These are phyloP conservation scores for Capsicum chinense DNA, from an alignment of 257 asterid genomes.

Conservation along the genomic window DNA sequence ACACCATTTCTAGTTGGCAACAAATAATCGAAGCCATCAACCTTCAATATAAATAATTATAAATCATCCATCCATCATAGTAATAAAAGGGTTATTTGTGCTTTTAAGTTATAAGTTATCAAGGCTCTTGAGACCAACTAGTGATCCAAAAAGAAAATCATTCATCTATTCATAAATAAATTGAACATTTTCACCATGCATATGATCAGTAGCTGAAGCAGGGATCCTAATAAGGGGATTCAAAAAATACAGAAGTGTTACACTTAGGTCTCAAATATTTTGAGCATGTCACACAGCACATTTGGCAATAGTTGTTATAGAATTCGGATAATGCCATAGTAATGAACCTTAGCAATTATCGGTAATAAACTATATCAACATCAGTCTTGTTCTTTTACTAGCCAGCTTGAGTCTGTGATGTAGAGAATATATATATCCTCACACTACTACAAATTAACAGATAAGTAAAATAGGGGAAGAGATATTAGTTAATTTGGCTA, in stretches of 20 bases:
- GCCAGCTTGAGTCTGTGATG: not conserved
- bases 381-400: not conserved
- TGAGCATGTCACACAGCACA: not conserved
- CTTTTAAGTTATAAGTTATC: not conserved
- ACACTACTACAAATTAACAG: not conserved
- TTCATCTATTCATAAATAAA: not conserved
- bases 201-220: not conserved
- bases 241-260: not conserved
- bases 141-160: not conserved
- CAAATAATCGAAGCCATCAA: not conserved
- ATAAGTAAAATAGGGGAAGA: not conserved
- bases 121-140: not conserved
- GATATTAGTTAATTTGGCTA: not conserved
- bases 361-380: not conserved
- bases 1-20: not conserved
- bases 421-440: not conserved
- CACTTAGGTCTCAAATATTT: not conserved
- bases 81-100: not conserved
- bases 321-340: not conserved
- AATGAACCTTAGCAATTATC: not conserved
- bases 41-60: not conserved
- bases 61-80: not conserved
- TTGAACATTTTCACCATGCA: not conserved
- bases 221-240: not conserved
- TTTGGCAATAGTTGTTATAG: not conserved